A percentile compares a stretch with the other conserved stretches of the same genome.
phyloP scores from a whole-genome alignment of 768 basidiomycete genomes.

The Auriscalpium orientale region DNA sequence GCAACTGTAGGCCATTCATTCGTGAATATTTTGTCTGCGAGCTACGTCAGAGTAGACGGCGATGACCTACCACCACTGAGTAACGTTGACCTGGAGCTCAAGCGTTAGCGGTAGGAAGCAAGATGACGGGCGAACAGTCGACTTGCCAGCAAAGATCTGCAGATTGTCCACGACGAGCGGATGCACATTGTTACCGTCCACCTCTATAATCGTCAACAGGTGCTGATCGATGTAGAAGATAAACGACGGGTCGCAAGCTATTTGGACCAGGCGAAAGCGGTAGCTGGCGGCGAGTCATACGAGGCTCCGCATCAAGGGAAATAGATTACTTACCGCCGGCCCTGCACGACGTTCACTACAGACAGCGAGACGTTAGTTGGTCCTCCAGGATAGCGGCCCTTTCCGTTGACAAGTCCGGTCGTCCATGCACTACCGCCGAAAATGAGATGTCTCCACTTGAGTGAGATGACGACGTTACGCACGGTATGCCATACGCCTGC shows the following conservation, averaged over 20 bases:
- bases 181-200: constrained; percentile 26
- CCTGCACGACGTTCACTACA: constrained; percentile 9
- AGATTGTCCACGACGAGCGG: constrained; percentile 32
- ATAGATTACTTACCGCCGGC: constrained; percentile 4
- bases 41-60: background rate
- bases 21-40: too few relatives aligned
- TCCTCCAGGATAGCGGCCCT: constrained; percentile 31
- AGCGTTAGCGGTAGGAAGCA: too few relatives aligned
- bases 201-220: constrained; percentile 35
- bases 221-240: constrained; percentile 33
- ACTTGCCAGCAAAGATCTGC: constrained; percentile 33
- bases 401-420: constrained; percentile 40
- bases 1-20: constrained; percentile 16
- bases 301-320: background rate
- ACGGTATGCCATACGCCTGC: background rate
- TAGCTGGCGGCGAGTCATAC: constrained; percentile 4
- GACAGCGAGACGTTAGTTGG: constrained; percentile 6
- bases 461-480: background rate
- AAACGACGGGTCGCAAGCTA: constrained; percentile 28
- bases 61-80: constrained; percentile 18
- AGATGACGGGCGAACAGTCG: background rate
- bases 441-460: too few relatives aligned
- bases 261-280: constrained; percentile 15
- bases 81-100: constrained; percentile 16
- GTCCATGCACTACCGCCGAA: constrained; percentile 17